phyloP scores from a whole-genome alignment of 2,329 filamentous ascomycete species.

The Hypoxylon sp. region DNA sequence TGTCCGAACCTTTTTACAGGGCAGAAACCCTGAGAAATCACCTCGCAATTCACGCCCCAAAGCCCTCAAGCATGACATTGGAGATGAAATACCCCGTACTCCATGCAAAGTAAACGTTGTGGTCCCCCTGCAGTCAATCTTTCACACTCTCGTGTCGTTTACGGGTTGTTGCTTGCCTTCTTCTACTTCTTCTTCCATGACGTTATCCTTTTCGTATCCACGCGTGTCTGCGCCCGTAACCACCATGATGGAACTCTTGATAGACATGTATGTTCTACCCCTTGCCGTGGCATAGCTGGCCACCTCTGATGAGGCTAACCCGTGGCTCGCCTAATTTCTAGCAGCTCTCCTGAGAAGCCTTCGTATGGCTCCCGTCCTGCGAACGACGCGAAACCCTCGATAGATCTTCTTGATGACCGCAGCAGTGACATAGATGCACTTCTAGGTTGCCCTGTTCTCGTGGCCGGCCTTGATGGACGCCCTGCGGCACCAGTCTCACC shows the following conservation, averaged over 20 bases:
- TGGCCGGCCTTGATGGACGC: not conserved
- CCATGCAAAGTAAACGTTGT: too few relatives aligned
- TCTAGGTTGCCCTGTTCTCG: constrained; percentile 8
- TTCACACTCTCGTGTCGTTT: not conserved
- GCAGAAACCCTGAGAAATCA: not conserved
- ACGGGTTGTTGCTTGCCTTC: not conserved
- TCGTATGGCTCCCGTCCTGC: not conserved
- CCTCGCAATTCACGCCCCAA: not conserved
- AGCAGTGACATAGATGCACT: constrained; percentile 2
- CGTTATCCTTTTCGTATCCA: not conserved
- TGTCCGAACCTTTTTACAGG: not conserved
- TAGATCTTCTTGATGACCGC: constrained; percentile 9
- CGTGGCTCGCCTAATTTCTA: not conserved
- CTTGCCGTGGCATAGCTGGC: not conserved
- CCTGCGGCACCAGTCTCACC: not conserved
- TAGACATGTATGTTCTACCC: constrained; percentile 24
- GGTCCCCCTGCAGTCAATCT: too few relatives aligned
- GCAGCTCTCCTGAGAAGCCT: constrained; percentile 7
- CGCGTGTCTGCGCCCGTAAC: not conserved
- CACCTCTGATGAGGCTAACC: constrained; percentile 2
- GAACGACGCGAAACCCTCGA: not conserved
- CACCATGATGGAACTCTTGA: constrained; percentile 11
- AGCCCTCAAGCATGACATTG: too few relatives aligned
- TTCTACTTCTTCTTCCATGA: not conserved
- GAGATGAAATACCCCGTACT: too few relatives aligned